Evolutionary conservation across 2,329 filamentous ascomycete species (phyloP), one percentile per base, ranked within the genome.

Genomic region (Leptographium galeiforme): DNA sequence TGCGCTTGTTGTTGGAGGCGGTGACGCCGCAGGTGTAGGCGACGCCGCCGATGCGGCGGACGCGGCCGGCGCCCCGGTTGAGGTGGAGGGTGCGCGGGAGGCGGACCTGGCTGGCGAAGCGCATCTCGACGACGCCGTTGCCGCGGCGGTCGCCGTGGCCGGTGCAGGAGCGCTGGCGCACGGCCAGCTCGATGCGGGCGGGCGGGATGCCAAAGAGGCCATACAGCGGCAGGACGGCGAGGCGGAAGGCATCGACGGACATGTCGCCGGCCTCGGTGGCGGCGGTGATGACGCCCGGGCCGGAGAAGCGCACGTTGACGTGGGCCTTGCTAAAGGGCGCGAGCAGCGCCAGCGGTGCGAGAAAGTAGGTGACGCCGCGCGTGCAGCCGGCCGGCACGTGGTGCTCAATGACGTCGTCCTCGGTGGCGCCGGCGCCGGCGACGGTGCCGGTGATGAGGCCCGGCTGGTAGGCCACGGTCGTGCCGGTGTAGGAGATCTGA

Each of bases 401-500:
- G 72, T 95, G 90, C 63, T 82, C 80, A 62, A 97, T 81, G 41
- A 95, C 79, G 61, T 91, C 87, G 62, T 82, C 78, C 48, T 78
- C 69, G 19, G 71, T 75, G 16, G 71, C 74, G 61, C 88, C 88
- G 50, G 84, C 77, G 18, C 88, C 89, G 19, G 86, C 76, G 30
- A 86, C 81, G 48, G 84, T 85, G 57, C 93, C 93, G 0, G 89
- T 93, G 63, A 98, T 94, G 43, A 98, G 75, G 39, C 93, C 93
- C 0, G 93, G 93, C 59, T 87, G 85, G 71, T 94, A 98, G 40
- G 90, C 84, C 53, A 98, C 79, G 1, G 89, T 90, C 0, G 93
- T 97, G 65, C 93, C 93, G 1, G 89, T 96, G 71, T 95, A 93
- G 12, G 89, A 95, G 61, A 98, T 95, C 64, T 96, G 90, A 71